Evolutionary conservation across 768 basidiomycete genomes (phyloP).

Genomic region (Podaxis sp.): DNA sequence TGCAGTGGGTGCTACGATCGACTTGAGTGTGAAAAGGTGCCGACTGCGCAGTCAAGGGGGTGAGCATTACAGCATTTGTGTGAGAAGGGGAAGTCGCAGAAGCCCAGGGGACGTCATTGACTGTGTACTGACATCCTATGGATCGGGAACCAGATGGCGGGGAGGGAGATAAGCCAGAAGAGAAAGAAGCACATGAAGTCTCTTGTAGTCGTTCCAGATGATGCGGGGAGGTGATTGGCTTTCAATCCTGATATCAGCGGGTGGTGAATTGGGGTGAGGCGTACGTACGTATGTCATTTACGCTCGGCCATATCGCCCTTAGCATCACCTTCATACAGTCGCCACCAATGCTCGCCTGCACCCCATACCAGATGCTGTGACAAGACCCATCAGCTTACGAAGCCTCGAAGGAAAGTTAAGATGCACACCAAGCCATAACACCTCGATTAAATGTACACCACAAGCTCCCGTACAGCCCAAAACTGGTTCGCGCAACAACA

Average conservation of each 20-base stretch:
- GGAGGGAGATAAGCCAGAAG: conserved; percentile 81
- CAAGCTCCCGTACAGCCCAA: conserved; percentile 74
- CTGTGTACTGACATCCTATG: conserved; percentile 64
- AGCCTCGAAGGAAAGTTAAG: background rate
- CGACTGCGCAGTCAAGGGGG: conserved; percentile 39
- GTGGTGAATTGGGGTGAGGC: background rate
- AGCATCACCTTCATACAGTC: conserved; percentile 75
- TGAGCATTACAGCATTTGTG: conserved; percentile 7
- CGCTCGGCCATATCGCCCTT: conserved; percentile 73
- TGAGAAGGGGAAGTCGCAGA: background rate
- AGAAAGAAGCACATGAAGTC: conserved; percentile 84
- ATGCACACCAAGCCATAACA: conserved; percentile 66
- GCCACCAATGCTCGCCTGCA: conserved; percentile 83
- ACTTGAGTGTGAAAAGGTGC: conserved; percentile 80
- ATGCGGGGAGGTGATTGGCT: conserved; percentile 74
- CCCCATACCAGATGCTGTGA: conserved; percentile 71
- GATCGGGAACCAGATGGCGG: conserved; percentile 80
- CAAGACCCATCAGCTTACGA: background rate
- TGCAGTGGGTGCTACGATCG: conserved; percentile 68
- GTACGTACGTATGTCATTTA: conserved; percentile 61
- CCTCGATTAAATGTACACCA: conserved; percentile 81
- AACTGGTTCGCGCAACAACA: conserved; percentile 73
- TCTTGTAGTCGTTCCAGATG: conserved; percentile 72
- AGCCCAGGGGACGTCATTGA: conserved; percentile 14
- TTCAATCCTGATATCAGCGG: conserved; percentile 9